These are phyloP conservation scores for Chenopodium album DNA, from an alignment of 148 eudicot genomes.

Conservation along the genomic window DNA sequence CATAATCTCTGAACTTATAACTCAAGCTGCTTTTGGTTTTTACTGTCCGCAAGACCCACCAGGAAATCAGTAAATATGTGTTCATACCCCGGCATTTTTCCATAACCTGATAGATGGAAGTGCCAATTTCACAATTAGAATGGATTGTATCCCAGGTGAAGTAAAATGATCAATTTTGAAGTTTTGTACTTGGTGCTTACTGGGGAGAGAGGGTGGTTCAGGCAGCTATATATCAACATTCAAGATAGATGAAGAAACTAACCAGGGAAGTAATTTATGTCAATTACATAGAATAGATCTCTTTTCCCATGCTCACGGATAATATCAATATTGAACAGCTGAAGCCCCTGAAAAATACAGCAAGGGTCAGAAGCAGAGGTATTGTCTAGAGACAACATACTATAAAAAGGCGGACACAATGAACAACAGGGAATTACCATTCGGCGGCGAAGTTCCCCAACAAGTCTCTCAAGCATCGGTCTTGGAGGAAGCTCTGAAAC, in stretches of 20 bases:
- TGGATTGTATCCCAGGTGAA: background rate
- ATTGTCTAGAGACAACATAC: conserved; percentile 1
- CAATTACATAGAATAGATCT: conserved; percentile 47
- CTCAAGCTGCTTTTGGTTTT: conserved; percentile 39
- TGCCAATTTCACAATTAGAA: background rate
- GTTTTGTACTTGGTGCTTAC: background rate
- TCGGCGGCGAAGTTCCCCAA: conserved; percentile 39
- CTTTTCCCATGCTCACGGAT: conserved; percentile 48
- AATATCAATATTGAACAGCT: conserved; percentile 48
- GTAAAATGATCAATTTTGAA: background rate
- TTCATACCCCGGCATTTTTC: conserved; percentile 79
- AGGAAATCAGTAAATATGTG: conserved; percentile 75
- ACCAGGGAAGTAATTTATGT: conserved; percentile 56
- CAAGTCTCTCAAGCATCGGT: conserved; percentile 40
- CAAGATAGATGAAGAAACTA: conserved; percentile 19
- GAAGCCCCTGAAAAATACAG: conserved; percentile 38
- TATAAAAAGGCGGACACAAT: no score
- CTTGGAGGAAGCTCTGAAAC: conserved; percentile 44
- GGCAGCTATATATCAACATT: background rate
- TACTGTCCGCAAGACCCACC: conserved; percentile 41
- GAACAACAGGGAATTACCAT: conserved; percentile 26
- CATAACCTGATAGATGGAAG: conserved; percentile 50
- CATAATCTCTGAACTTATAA: background rate
- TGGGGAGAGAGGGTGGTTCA: background rate
- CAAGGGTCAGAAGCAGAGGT: background rate